phyloP scores from a whole-genome alignment of 805 yeast genomes.

The Naumovozyma dairenensis region DNA sequence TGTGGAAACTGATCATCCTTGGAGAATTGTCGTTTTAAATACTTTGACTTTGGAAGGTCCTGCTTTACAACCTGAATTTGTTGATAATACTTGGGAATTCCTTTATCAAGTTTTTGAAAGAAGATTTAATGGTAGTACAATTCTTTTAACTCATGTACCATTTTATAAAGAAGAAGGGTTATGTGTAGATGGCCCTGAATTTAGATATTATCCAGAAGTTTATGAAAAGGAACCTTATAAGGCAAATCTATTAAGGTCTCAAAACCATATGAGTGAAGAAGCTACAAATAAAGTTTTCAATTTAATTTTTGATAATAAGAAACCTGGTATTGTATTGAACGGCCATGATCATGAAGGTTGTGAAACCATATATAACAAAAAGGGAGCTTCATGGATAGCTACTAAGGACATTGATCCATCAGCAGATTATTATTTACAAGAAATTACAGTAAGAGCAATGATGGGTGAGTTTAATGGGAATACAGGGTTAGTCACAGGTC shows the following conservation, averaged over 20 bases:
- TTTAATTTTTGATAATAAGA: conserved; percentile 54
- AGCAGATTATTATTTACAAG: conserved; percentile 39
- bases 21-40: conserved; percentile 83
- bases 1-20: conserved; percentile 54
- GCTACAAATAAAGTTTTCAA: conserved; percentile 59
- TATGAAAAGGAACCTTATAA: conserved; percentile 56
- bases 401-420: conserved; percentile 14
- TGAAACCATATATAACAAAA: conserved; percentile 50
- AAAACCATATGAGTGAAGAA: conserved; percentile 69
- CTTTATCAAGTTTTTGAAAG: conserved; percentile 46
- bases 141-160: conserved; percentile 83
- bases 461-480: conserved; percentile 96
- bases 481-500: conserved; percentile 76
- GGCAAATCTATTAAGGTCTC: conserved; percentile 64
- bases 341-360: conserved; percentile 99
- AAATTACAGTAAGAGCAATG: conserved; percentile 80
- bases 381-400: conserved; percentile 42
- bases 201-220: conserved; percentile 45
- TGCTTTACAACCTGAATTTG: conserved; percentile 62
- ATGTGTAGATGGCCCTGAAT: conserved; percentile 80
- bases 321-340: conserved; percentile 73
- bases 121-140: conserved; percentile 66
- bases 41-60: conserved; percentile 86
- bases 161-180: conserved; percentile 72
- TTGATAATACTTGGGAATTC: conserved; percentile 63